phyloP scores from a whole-genome alignment of 768 basidiomycete genomes.

The Suillus lakei region DNA sequence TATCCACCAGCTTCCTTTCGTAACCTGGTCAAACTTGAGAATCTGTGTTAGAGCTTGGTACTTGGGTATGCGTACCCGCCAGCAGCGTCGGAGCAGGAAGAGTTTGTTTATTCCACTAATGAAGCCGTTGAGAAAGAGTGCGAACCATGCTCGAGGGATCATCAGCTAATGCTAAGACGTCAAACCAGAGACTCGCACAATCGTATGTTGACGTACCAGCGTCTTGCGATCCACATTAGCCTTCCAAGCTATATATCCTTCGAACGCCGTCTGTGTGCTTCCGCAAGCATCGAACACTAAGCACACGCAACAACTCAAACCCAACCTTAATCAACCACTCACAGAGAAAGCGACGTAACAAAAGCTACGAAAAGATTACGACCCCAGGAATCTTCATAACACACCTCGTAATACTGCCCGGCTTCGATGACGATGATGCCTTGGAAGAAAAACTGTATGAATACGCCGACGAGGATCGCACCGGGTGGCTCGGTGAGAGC shows the following conservation, averaged over 20 bases:
- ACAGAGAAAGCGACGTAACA: conserved; percentile 49
- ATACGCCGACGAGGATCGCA: conserved; percentile 48
- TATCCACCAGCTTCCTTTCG: conserved; percentile 42
- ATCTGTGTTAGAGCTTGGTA: background rate
- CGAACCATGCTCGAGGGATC: conserved; percentile 47
- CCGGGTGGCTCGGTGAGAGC: conserved; percentile 37
- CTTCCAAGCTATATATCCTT: conserved; percentile 49
- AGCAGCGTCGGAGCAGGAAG: conserved; percentile 55
- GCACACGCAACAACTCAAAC: background rate
- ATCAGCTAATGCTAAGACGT: conserved; percentile 15
- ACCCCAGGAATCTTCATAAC: conserved; percentile 47
- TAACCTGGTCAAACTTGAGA: conserved; percentile 38
- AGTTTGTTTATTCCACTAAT: conserved; percentile 52
- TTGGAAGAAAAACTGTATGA: conserved; percentile 53
- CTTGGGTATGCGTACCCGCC: conserved; percentile 44
- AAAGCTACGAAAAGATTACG: conserved; percentile 47
- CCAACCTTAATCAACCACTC: conserved; percentile 19
- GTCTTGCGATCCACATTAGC: conserved; percentile 33
- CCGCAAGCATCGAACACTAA: background rate
- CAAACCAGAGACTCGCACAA: conserved; percentile 7
- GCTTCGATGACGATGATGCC: conserved; percentile 47
- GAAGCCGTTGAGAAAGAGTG: conserved; percentile 52
- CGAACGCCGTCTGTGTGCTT: conserved; percentile 45
- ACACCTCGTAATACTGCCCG: conserved; percentile 46
- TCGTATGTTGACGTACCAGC: conserved; percentile 37